phyloP scores from a whole-genome alignment of 495 filamentous ascomycete species.

The Penicillium soppii region DNA sequence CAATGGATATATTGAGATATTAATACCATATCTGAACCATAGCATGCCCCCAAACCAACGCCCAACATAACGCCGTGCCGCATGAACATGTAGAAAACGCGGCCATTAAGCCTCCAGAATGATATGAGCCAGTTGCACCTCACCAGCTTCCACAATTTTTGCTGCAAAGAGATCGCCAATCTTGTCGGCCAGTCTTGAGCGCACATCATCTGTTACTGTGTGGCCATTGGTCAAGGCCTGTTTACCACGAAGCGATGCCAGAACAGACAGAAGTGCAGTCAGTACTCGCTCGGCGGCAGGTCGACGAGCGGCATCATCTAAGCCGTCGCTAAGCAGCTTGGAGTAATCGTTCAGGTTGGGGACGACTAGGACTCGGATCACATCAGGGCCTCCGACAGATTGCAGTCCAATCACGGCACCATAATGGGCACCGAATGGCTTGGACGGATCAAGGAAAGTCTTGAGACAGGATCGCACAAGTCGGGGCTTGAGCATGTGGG shows the following conservation, averaged over 20 bases:
- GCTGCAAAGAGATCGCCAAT: conserved; percentile 58
- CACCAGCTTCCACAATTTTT: conserved; percentile 51
- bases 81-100: conserved; percentile 4
- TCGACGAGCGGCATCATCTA: conserved; percentile 50
- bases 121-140: conserved; percentile 37
- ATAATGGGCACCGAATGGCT: conserved; percentile 78
- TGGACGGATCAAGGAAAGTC: conserved; percentile 79
- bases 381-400: conserved; percentile 72
- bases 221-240: conserved; percentile 43
- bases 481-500: conserved; percentile 76
- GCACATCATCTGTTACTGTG: conserved; percentile 51
- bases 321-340: conserved; percentile 65
- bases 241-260: conserved; percentile 47
- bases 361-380: conserved; percentile 75
- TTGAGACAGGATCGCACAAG: conserved; percentile 91
- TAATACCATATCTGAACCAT: too few species aligned
- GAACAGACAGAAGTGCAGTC: conserved; percentile 57
- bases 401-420: conserved; percentile 79
- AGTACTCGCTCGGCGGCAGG: conserved; percentile 64
- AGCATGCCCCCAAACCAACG: conserved; percentile 10
- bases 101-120: conserved; percentile 29
- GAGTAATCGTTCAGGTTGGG: conserved; percentile 81
- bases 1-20: too few species aligned
- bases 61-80: conserved; percentile 13
- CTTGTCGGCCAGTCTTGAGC: conserved; percentile 53